Evolutionary conservation across 345 rosid genomes (phyloP).

Genomic region (Lagerstroemia speciosa): DNA sequence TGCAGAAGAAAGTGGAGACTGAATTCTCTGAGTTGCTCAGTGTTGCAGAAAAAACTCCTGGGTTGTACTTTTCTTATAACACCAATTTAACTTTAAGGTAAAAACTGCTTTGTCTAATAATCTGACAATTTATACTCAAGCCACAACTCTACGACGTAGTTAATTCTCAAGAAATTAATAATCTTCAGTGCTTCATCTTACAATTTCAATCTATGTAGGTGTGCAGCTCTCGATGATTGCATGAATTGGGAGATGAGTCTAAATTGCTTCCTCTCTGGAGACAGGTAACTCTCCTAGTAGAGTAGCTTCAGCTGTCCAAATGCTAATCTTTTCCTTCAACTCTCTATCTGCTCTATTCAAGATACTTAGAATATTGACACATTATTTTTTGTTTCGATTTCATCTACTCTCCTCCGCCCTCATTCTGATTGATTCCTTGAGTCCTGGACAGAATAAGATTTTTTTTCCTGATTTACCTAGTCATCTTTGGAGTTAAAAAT

Average conservation of each 20-base stretch:
- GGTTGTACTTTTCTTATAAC: constrained; percentile 84
- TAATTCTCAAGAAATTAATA: background rate
- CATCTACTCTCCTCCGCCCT: background rate
- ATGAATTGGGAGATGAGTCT: constrained; percentile 87
- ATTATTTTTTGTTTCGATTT: constrained; percentile 12
- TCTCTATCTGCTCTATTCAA: background rate
- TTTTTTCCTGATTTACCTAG: background rate
- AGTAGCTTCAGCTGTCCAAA: background rate
- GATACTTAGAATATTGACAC: background rate
- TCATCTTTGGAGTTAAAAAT: background rate
- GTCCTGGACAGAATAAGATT: background rate
- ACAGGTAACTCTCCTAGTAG: constrained; percentile 44
- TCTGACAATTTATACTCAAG: background rate
- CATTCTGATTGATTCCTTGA: background rate
- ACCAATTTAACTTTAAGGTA: constrained; percentile 87
- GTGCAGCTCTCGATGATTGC: constrained; percentile 72
- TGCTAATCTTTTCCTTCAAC: background rate
- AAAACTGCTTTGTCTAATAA: background rate
- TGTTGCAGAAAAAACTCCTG: constrained; percentile 66
- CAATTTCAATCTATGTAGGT: background rate
- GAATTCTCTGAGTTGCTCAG: constrained; percentile 64
- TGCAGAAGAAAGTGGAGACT: constrained; percentile 77
- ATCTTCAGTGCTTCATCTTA: background rate
- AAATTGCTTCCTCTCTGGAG: constrained; percentile 98
- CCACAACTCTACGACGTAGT: background rate